phyloP scores from a whole-genome alignment of 2,329 filamentous ascomycete genomes.

The Sarocladiaceae sp. region DNA sequence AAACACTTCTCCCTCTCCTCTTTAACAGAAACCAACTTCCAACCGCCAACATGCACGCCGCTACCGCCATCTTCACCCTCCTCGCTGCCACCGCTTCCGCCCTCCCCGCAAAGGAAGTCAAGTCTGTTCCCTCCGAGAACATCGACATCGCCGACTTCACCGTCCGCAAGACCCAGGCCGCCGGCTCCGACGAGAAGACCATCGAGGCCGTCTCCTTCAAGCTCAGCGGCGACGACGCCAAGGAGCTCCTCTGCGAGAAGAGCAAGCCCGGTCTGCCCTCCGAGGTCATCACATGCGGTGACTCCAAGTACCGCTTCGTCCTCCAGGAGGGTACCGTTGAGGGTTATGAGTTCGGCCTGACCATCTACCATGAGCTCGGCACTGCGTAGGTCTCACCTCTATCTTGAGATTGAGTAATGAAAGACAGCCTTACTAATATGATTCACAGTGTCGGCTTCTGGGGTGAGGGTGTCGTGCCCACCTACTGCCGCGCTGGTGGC shows the following conservation, averaged over 20 bases:
- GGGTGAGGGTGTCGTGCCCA: slow-evolving; percentile 16
- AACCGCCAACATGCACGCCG: slow-evolving; percentile 20
- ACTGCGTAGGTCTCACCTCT: slow-evolving; percentile 16
- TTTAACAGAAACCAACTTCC: too few relatives aligned
- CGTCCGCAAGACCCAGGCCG: slow-evolving; percentile 17
- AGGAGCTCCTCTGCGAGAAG: slow-evolving; percentile 14
- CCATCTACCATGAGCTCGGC: slow-evolving; percentile 19
- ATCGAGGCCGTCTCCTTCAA: slow-evolving; percentile 17
- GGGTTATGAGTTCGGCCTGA: slow-evolving; percentile 15
- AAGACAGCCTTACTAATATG: background rate
- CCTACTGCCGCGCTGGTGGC: slow-evolving; percentile 18
- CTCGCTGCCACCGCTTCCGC: slow-evolving; percentile 17
- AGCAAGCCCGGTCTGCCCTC: slow-evolving; percentile 16
- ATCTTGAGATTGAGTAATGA: too few relatives aligned
- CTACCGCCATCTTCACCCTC: slow-evolving; percentile 14
- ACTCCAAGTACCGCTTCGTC: slow-evolving; percentile 24
- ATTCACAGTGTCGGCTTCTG: slow-evolving; percentile 14
- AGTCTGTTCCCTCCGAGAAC: slow-evolving; percentile 17
- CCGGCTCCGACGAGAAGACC: slow-evolving; percentile 1
- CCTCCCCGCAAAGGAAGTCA: background rate
- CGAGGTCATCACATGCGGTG: slow-evolving; percentile 20
- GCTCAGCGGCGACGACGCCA: slow-evolving; percentile 17
- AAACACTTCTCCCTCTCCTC: slow-evolving; percentile 5
- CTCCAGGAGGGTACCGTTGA: slow-evolving; percentile 14
- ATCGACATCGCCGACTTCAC: slow-evolving; percentile 19